phyloP scores from a whole-genome alignment of 495 filamentous ascomycete species.

The Penicillium canariense region DNA sequence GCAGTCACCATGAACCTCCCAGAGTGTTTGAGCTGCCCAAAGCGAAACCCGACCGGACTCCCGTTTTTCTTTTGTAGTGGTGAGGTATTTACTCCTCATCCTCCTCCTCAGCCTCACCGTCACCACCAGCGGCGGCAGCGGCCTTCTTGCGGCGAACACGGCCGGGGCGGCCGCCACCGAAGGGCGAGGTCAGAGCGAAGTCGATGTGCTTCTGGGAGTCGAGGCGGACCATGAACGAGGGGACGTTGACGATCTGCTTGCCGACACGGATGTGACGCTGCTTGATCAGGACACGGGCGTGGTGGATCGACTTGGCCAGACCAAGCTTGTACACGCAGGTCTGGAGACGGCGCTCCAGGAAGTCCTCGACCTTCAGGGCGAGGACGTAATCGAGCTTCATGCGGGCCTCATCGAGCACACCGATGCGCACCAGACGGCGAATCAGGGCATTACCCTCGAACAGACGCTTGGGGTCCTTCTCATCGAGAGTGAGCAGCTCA shows the following conservation, averaged over 20 bases:
- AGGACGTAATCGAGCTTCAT: constrained; percentile 99
- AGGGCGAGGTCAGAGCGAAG: constrained; percentile 95
- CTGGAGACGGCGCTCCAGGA: constrained; percentile 98
- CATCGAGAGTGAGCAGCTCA: constrained; percentile 99
- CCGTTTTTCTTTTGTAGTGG: constrained; percentile 29
- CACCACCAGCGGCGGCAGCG: constrained; percentile 88
- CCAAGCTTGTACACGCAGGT: constrained; percentile 99
- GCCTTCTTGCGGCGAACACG: constrained; percentile 99
- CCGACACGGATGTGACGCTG: constrained; percentile 99
- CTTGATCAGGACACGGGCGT: constrained; percentile 98
- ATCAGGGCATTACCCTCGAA: constrained; percentile 99
- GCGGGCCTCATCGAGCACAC: constrained; percentile 99
- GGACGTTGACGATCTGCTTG: constrained; percentile 99
- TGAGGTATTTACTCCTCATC: constrained; percentile 69
- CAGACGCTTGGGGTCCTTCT: constrained; percentile 99
- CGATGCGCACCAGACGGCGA: constrained; percentile 98
- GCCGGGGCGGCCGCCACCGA: constrained; percentile 93
- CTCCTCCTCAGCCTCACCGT: constrained; percentile 81
- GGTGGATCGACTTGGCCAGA: constrained; percentile 99
- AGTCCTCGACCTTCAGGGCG: constrained; percentile 96
- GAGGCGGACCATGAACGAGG: constrained; percentile 97
- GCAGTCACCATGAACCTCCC: constrained; percentile 45
- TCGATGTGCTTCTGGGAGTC: constrained; percentile 99
- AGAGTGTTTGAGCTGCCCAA: constrained; percentile 33
- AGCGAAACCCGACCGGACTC: constrained; percentile 47